These are phyloP conservation scores for Schwanniomyces sp. DNA, from an alignment of 805 yeast species.

Conservation along the genomic window DNA sequence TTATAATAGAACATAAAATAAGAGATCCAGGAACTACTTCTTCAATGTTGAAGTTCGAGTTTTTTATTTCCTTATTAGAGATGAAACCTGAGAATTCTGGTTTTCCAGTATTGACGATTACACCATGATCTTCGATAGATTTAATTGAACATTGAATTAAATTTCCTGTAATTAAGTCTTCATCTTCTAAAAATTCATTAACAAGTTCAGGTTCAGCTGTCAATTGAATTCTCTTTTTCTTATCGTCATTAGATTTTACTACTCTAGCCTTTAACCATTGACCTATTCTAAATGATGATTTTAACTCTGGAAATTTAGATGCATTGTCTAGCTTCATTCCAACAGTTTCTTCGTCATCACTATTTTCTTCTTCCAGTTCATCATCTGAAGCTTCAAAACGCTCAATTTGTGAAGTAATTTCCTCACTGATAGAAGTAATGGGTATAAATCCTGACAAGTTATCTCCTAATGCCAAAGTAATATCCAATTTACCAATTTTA, in stretches of 20 bases:
- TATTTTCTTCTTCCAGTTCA: conserved; percentile 31
- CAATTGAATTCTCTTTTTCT: conserved; percentile 65
- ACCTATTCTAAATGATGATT: conserved; percentile 61
- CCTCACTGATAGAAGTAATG: conserved; percentile 67
- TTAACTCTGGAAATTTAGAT: conserved; percentile 54
- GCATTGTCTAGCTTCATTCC: conserved; percentile 21
- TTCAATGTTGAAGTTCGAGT: conserved; percentile 35
- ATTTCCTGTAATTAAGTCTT: conserved; percentile 63
- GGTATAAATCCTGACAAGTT: conserved; percentile 78
- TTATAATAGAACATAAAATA: conserved; percentile 56
- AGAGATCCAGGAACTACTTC: conserved; percentile 62
- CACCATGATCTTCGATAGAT: conserved; percentile 92
- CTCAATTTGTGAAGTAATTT: conserved; percentile 58
- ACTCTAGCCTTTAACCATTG: conserved; percentile 86
- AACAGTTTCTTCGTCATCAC: conserved; percentile 19
- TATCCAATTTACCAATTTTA: conserved; percentile 58
- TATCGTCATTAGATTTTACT: conserved; percentile 49
- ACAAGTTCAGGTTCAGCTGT: conserved; percentile 73
- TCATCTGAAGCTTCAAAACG: conserved; percentile 45
- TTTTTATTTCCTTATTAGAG: conserved; percentile 61
- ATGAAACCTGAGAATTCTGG: conserved; percentile 66
- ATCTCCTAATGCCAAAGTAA: conserved; percentile 75
- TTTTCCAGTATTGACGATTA: conserved; percentile 67
- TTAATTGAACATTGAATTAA: conserved; percentile 74
- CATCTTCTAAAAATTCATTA: conserved; percentile 59